Conservation (phyloP, 2,329 filamentous ascomycete species). For the Hypoxylon sp. region DNA sequence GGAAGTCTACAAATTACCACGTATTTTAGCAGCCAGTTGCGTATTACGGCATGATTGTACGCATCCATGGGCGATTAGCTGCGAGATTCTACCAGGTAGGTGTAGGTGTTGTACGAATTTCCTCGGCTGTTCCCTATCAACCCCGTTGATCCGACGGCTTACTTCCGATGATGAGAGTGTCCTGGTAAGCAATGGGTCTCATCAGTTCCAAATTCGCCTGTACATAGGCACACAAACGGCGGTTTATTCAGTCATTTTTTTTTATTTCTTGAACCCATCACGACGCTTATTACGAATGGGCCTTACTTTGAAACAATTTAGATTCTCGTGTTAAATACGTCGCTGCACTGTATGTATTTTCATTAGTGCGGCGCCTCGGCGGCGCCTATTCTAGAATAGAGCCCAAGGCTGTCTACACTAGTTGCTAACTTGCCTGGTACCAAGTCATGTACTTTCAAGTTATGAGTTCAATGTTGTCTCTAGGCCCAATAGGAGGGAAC, state of each 20-base stretch:
- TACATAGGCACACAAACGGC: background rate
- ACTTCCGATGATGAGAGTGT: slow-evolving; percentile 4
- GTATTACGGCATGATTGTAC: background rate
- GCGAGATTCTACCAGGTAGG: background rate
- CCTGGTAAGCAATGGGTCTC: background rate
- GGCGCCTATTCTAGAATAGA: slow-evolving; percentile 20
- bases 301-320: slow-evolving; percentile 8
- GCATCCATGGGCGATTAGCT: background rate
- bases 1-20: too few relatives aligned
- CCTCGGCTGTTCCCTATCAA: slow-evolving; percentile 9
- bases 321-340: slow-evolving; percentile 4
- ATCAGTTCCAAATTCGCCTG: background rate
- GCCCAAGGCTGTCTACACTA: background rate
- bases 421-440: slow-evolving; percentile 23
- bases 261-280: background rate
- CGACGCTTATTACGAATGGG: background rate
- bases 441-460: slow-evolving; percentile 15
- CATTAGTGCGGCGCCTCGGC: slow-evolving; percentile 26
- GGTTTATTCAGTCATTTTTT: background rate
- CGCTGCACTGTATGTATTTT: background rate
- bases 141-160: slow-evolving; percentile 5
- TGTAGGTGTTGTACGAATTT: slow-evolving; percentile 13
- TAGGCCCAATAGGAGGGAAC: background rate
- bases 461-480: too few relatives aligned
- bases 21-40: too few relatives aligned